Base-by-base conservation (phyloP, 306 rosid genomes). In the Coriaria nepalensis region DNA sequence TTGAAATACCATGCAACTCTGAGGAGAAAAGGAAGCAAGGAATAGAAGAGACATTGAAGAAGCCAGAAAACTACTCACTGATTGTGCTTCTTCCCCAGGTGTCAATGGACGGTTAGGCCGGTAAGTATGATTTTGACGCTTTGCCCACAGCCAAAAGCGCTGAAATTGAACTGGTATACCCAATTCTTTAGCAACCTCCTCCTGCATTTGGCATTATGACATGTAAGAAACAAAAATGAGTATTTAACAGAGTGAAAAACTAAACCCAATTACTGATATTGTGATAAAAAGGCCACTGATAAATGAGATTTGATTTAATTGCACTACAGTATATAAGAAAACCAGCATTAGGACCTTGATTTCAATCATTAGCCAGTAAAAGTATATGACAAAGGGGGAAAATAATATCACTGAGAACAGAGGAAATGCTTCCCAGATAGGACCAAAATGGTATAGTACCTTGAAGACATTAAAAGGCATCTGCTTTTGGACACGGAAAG, bases 121-220 rank as follows among this genome's bases (percentile, higher is more conserved):
- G 65, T 87, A 87, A 4, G 96, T 82, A 53, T 79, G 82, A 64
- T 87, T 87, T 57, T 73, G 80, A 13, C 94, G 87, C 75, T 77
- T 77, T 11, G 80, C 96, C 96, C 96, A 87, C 41, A 87, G 40
- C 96, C 96, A 87, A 67, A 74, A 82, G 13, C 94, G 92, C 70
- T 77, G 90, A 73, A 79, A 67, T 53, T 79, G 87, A 63, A 87
- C 71, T 15, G 94, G 96, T 61, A 87, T 65, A 36, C 80, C 87
- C 60, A 82, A 77, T 68, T 77, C 96, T 65, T 69, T 82, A 32
- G 96, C 94, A 57, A 82, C 94, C 60, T 79, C 87, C 65, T 87
- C 96, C 96, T 82, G 73, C 48, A 62, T 29, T 43, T 55, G 56
- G 54, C 55, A 67, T 29, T 43, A 45, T 35, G 40, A 20, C 29